Evolutionary conservation across 2,329 filamentous ascomycete genomes (phyloP).

Genomic region (Epichloe coenophiala): DNA sequence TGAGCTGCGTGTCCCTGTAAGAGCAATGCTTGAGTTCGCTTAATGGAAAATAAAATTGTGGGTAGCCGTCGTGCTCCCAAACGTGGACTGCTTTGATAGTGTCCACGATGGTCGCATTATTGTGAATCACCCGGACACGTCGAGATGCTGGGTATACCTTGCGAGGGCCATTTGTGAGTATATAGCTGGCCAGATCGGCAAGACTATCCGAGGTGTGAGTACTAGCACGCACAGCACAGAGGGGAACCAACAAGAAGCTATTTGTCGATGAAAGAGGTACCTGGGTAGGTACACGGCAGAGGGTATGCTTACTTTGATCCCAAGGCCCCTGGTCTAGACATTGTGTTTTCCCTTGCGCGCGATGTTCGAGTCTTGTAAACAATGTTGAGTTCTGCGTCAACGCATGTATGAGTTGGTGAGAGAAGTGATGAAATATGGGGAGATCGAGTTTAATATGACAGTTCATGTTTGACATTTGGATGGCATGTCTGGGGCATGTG

Average conservation of each 20-base stretch:
- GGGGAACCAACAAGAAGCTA: background rate
- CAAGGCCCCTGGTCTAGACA: constrained; percentile 7
- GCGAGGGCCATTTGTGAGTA: constrained; percentile 15
- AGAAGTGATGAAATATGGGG: background rate
- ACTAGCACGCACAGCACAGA: background rate
- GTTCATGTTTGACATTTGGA: constrained; percentile 1
- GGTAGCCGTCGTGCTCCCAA: constrained; percentile 35
- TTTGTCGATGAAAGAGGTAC: background rate
- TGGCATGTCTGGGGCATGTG: constrained; percentile 1
- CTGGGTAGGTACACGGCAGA: background rate
- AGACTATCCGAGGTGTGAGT: constrained; percentile 10
- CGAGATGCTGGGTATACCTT: constrained; percentile 14
- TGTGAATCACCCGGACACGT: constrained; percentile 21
- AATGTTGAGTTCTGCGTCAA: background rate
- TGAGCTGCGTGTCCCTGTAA: constrained; percentile 13
- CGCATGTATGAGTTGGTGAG: background rate
- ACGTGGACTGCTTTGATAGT: constrained; percentile 23
- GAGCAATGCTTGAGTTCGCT: constrained; percentile 16
- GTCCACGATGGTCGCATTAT: constrained; percentile 22
- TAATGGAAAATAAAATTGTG: constrained; percentile 28
- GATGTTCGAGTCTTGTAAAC: background rate
- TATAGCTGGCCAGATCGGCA: constrained; percentile 13
- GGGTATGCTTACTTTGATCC: constrained; percentile 7
- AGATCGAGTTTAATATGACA: background rate
- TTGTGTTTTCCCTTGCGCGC: background rate